phyloP scores from a whole-genome alignment of 495 filamentous ascomycete genomes.

The Penicillium ucsense region DNA sequence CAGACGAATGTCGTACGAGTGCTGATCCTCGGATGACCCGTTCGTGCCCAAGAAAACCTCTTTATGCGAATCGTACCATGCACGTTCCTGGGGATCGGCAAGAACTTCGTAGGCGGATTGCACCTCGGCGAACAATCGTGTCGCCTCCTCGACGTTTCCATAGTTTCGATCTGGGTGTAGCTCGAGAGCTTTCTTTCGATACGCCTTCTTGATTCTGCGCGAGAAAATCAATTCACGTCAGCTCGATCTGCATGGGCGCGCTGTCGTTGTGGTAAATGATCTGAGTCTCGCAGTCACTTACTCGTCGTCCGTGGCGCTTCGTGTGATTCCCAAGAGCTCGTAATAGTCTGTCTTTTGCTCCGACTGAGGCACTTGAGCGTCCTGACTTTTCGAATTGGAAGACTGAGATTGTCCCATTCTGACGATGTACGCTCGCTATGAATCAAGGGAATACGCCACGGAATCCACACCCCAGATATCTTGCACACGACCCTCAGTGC shows the following conservation, averaged over 20 bases:
- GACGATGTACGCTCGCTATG: not conserved
- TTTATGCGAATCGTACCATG: constrained; percentile 95
- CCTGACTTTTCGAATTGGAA: constrained; percentile 29
- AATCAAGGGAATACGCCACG: not conserved
- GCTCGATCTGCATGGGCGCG: too few relatives aligned
- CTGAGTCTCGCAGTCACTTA: constrained; percentile 29
- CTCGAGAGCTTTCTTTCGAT: constrained; percentile 81
- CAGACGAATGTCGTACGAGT: constrained; percentile 53
- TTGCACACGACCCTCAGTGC: too few relatives aligned
- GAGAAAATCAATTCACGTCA: not conserved
- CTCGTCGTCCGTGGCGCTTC: constrained; percentile 73
- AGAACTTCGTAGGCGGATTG: constrained; percentile 92
- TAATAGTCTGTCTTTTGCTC: constrained; percentile 78
- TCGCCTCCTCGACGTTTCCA: constrained; percentile 73
- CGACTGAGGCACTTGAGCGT: constrained; percentile 8
- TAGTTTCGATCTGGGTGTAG: constrained; percentile 93
- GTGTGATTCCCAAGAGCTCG: constrained; percentile 68
- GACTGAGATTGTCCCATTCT: constrained; percentile 80
- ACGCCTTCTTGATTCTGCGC: constrained; percentile 82
- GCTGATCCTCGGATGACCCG: constrained; percentile 30
- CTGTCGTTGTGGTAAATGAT: too few relatives aligned
- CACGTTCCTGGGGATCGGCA: constrained; percentile 87
- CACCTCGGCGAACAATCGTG: constrained; percentile 77
- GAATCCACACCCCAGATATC: too few relatives aligned
- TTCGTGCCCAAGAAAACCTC: constrained; percentile 66